Evolutionary conservation across 345 rosid genomes (phyloP).

Genomic region (Raphanus sativus): DNA sequence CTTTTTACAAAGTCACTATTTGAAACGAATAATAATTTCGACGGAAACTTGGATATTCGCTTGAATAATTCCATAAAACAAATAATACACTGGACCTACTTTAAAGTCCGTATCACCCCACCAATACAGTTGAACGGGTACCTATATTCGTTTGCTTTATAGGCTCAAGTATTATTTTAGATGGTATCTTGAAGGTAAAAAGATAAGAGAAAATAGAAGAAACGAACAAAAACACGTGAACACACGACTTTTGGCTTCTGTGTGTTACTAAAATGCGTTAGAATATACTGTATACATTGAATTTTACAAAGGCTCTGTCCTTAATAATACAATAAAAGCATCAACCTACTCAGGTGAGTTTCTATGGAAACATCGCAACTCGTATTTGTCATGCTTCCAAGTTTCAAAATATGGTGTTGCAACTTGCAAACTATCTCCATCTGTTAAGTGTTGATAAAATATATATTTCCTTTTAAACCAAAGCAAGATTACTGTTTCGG

Average conservation of each 20-base stretch:
- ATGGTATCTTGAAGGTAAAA: neutral
- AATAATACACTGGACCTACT: conserved; percentile 3
- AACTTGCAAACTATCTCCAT: neutral
- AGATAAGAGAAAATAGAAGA: neutral
- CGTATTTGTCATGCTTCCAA: conserved; percentile 14
- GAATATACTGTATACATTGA: neutral
- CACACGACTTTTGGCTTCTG: conserved; percentile 16
- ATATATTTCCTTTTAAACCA: neutral
- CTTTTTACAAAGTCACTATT: neutral
- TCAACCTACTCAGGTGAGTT: conserved; percentile 14
- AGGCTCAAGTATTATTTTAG: neutral
- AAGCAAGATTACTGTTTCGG: neutral
- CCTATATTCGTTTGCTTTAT: neutral
- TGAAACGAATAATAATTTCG: neutral
- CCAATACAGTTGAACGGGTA: conserved; percentile 20
- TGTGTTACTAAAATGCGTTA: conserved; percentile 3
- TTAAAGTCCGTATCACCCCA: conserved; percentile 16
- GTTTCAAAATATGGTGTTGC: neutral
- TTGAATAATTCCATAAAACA: neutral
- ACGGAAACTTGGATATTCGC: neutral
- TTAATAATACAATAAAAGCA: conserved; percentile 16
- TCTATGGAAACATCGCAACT: conserved; percentile 15
- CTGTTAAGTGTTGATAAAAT: neutral
- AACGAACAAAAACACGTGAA: conserved; percentile 42
- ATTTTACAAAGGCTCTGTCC: neutral